A percentile compares a stretch with the other conserved stretches of the same genome.
Evolutionary conservation across 164 flowering plant species (phyloP).

Genomic region (Cinnamomum chago): DNA sequence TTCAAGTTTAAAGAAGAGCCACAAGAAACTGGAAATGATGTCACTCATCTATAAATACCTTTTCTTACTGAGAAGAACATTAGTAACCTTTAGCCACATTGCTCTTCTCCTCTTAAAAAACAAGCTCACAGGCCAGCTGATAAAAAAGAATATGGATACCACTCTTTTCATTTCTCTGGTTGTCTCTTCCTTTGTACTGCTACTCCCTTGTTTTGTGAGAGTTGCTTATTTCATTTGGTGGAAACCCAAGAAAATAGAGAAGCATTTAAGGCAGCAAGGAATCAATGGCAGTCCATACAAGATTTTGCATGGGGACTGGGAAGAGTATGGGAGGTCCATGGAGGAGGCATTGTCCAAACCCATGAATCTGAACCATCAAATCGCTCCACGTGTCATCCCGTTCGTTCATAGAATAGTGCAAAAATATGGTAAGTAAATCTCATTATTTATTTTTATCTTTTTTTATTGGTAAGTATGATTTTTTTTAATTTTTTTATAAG

Average conservation of each 20-base stretch:
- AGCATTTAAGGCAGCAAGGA: constrained; percentile 36
- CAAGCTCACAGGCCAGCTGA: background rate
- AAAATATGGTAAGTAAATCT: constrained; percentile 30
- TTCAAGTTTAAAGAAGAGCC: no score
- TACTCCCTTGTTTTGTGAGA: background rate
- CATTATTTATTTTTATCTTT: background rate
- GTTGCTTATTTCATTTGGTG: constrained; percentile 32
- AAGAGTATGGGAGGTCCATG: constrained; percentile 19
- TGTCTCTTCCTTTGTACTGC: background rate
- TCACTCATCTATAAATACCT: background rate
- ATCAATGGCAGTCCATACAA: constrained; percentile 39
- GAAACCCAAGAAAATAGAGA: constrained; percentile 41
- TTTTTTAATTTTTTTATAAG: no score
- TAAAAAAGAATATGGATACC: background rate
- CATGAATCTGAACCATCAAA: constrained; percentile 33
- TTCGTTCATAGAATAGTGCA: constrained; percentile 22
- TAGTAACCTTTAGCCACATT: background rate
- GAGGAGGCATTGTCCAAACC: constrained; percentile 44
- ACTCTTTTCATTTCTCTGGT: background rate
- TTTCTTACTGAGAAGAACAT: background rate
- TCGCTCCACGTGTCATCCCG: constrained; percentile 31
- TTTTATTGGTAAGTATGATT: no score
- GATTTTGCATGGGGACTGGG: constrained; percentile 35
- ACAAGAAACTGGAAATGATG: background rate
- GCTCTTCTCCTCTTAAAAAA: background rate